A percentile compares a stretch with the other conserved stretches of the same genome.
Conservation (phyloP, 2,329 filamentous ascomycete species). For the Sordariomycetes sp. region DNA sequence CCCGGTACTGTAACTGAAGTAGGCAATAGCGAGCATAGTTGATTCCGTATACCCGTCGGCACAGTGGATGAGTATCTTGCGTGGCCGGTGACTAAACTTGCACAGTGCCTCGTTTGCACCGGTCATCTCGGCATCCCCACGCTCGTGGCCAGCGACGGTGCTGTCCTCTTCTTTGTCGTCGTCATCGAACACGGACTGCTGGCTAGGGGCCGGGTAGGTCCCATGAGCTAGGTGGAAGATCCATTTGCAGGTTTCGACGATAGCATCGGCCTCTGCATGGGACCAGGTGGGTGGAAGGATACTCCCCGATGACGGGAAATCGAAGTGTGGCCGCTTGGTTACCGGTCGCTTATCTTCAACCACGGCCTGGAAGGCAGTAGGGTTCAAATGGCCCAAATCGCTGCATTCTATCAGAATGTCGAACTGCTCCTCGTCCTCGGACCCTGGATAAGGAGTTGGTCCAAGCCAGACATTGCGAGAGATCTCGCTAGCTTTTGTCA, state of each 20-base stretch:
- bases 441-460: conserved; percentile 61
- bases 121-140: conserved; percentile 24
- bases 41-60: conserved; percentile 94
- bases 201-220: conserved; percentile 18
- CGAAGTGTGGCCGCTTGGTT: conserved; percentile 31
- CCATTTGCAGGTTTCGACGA: conserved; percentile 81
- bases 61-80: conserved; percentile 81
- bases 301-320: conserved; percentile 92
- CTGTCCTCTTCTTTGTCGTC: conserved; percentile 7
- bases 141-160: background rate
- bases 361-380: conserved; percentile 49
- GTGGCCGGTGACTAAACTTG: conserved; percentile 21
- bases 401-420: conserved; percentile 83
- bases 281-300: conserved; percentile 77
- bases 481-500: conserved; percentile 85
- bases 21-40: conserved; percentile 76
- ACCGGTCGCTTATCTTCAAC: conserved; percentile 36
- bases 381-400: conserved; percentile 68
- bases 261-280: conserved; percentile 67
- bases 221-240: conserved; percentile 74
- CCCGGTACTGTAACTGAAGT: conserved; percentile 85
- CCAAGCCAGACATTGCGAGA: conserved; percentile 83
- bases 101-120: conserved; percentile 20
- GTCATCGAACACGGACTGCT: background rate
- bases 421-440: conserved; percentile 47